Percentiles rank a stretch among this genome's conserved stretches.
Conservation (phyloP, 371 early-diverging fungal genomes). For the Apophysomyces trapeziformis region DNA sequence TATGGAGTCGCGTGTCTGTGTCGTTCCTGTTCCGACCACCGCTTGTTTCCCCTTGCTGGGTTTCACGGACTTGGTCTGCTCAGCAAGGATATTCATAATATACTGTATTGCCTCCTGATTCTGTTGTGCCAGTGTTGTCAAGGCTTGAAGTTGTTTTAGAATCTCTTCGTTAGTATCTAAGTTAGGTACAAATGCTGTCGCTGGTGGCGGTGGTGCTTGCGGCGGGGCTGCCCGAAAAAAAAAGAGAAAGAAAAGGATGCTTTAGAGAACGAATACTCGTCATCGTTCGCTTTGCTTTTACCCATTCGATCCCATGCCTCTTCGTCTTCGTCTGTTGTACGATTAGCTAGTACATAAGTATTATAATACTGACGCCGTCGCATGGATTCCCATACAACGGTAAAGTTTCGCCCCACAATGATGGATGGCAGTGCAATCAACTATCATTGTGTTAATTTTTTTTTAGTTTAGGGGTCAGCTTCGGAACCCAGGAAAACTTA, state of each 20-base stretch:
- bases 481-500: too few species aligned
- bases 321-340: slow-evolving; percentile 26
- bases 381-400: slow-evolving; percentile 86
- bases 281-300: slow-evolving; percentile 17
- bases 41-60: background rate
- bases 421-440: slow-evolving; percentile 88
- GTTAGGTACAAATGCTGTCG: slow-evolving; percentile 8
- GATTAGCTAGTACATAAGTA: slow-evolving; percentile 10
- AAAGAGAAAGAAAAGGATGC: too few species aligned
- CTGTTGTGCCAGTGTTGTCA: slow-evolving; percentile 54
- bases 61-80: slow-evolving; percentile 23
- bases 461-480: background rate
- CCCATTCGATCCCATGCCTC: slow-evolving; percentile 21
- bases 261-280: too few species aligned
- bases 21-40: slow-evolving; percentile 1
- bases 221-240: background rate
- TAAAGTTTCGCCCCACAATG: slow-evolving; percentile 87
- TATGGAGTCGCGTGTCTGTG: slow-evolving; percentile 6
- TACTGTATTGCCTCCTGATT: slow-evolving; percentile 61
- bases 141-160: slow-evolving; percentile 47
- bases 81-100: slow-evolving; percentile 50
- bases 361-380: slow-evolving; percentile 40
- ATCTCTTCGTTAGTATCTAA: slow-evolving; percentile 43
- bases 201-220: slow-evolving; percentile 20
- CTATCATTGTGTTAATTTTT: slow-evolving; percentile 21